Percentiles rank a stretch among this genome's conserved stretches.
Conservation (phyloP, 73 alveolate species). For the Paramecium tetraurelia region DNA sequence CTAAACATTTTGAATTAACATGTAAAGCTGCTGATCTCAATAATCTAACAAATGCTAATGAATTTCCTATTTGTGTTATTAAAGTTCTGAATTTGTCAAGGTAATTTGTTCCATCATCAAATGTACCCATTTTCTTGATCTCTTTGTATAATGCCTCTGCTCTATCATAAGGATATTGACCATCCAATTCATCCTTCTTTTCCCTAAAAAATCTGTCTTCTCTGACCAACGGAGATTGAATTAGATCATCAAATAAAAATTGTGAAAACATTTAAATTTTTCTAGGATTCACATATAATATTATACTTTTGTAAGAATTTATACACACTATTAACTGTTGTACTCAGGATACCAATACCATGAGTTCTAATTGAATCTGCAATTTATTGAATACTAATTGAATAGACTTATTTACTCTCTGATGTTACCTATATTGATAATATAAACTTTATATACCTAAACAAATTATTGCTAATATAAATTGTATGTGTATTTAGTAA, state of each 20-base stretch:
- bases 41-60: constrained; percentile 94
- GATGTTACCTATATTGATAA: constrained; percentile 63
- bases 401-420: constrained; percentile 84
- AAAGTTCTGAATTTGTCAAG: constrained; percentile 85
- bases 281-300: background rate
- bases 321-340: constrained; percentile 92
- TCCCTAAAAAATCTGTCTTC: constrained; percentile 89
- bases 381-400: constrained; percentile 85
- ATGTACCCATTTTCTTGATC: constrained; percentile 85
- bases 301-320: constrained; percentile 83
- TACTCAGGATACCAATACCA: constrained; percentile 95
- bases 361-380: constrained; percentile 93
- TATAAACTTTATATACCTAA: constrained; percentile 54
- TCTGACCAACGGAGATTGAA: constrained; percentile 83
- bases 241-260: constrained; percentile 91
- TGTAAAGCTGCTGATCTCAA: constrained; percentile 92
- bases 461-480: constrained; percentile 91
- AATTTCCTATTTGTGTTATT: constrained; percentile 97
- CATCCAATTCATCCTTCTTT: constrained; percentile 86
- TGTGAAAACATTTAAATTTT: constrained; percentile 79
- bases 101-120: constrained; percentile 80
- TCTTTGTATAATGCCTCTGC: constrained; percentile 83
- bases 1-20: constrained; percentile 84
- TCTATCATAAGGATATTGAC: constrained; percentile 90
- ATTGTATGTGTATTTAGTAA: constrained; percentile 89